Evolutionary conservation across 2,329 filamentous ascomycete genomes (phyloP).

Genomic region (Tricladium varicosporioides): DNA sequence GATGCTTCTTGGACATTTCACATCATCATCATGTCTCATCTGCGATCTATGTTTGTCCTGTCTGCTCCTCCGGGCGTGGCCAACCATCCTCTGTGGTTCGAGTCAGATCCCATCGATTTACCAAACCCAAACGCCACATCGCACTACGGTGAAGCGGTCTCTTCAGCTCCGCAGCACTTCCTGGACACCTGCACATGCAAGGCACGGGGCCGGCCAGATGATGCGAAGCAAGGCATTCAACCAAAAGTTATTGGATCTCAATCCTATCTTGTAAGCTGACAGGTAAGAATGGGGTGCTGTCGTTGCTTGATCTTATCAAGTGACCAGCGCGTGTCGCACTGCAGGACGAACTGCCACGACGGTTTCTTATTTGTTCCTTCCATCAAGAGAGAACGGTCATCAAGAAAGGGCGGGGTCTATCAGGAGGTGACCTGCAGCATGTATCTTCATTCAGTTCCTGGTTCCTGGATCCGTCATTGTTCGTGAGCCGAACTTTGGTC

Average conservation of each 20-base stretch:
- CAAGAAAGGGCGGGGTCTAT: neutral
- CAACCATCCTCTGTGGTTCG: slow-evolving; percentile 4
- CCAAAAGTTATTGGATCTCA: neutral
- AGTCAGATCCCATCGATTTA: slow-evolving; percentile 1
- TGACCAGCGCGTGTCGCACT: slow-evolving; percentile 7
- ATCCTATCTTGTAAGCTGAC: slow-evolving; percentile 2
- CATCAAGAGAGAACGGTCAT: neutral
- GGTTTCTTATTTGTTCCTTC: neutral
- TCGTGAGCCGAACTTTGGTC: neutral
- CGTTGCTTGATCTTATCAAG: slow-evolving; percentile 2
- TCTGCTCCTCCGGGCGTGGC: neutral
- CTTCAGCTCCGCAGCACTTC: neutral
- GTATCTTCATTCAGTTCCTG: slow-evolving; percentile 5
- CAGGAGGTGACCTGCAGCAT: slow-evolving; percentile 1
- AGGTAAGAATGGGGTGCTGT: slow-evolving; percentile 10
- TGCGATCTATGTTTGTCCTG: neutral
- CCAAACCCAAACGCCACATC: slow-evolving; percentile 4
- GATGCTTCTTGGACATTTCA: neutral
- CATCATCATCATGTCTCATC: slow-evolving; percentile 5
- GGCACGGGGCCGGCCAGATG: slow-evolving; percentile 18
- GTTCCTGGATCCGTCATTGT: slow-evolving; percentile 7
- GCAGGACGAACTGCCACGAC: neutral
- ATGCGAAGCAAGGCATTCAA: slow-evolving; percentile 7
- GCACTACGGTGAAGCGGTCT: neutral
- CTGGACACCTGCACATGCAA: slow-evolving; percentile 18